Conservation (phyloP, 495 filamentous ascomycete genomes). For the Talaromyces thailandensis region DNA sequence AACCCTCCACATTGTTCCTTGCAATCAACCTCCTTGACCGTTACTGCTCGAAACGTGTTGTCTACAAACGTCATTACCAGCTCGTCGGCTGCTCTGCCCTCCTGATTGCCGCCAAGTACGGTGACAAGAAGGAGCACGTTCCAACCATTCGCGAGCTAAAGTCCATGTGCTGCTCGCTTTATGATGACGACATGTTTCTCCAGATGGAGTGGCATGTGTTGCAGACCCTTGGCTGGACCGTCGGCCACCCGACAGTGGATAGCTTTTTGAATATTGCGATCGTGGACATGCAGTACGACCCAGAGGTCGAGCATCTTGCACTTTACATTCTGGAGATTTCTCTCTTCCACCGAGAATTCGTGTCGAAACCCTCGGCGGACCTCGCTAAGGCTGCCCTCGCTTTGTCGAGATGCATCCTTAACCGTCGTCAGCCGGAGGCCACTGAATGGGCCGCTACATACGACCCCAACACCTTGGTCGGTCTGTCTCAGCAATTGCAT, state of each 20-base stretch:
- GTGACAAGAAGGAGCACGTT: constrained; percentile 94
- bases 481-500: constrained; percentile 77
- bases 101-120: constrained; percentile 96
- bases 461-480: constrained; percentile 68
- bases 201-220: constrained; percentile 99
- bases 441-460: constrained; percentile 76
- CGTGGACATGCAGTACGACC: constrained; percentile 56
- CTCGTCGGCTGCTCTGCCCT: constrained; percentile 93
- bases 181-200: constrained; percentile 99
- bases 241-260: constrained; percentile 93
- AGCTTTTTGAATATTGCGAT: constrained; percentile 74
- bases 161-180: constrained; percentile 97
- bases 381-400: constrained; percentile 83
- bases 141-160: constrained; percentile 92
- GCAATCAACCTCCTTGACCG: constrained; percentile 94
- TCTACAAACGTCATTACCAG: constrained; percentile 99
- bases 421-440: constrained; percentile 63
- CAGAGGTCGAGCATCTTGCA: constrained; percentile 89
- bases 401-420: constrained; percentile 77
- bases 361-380: constrained; percentile 78
- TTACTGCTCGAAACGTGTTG: constrained; percentile 96
- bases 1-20: constrained; percentile 91
- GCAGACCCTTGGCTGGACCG: constrained; percentile 92
- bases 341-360: constrained; percentile 92
- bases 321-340: constrained; percentile 91